Evolutionary conservation across 2,329 filamentous ascomycete species (phyloP).

Genomic region (Fusarium compactum): DNA sequence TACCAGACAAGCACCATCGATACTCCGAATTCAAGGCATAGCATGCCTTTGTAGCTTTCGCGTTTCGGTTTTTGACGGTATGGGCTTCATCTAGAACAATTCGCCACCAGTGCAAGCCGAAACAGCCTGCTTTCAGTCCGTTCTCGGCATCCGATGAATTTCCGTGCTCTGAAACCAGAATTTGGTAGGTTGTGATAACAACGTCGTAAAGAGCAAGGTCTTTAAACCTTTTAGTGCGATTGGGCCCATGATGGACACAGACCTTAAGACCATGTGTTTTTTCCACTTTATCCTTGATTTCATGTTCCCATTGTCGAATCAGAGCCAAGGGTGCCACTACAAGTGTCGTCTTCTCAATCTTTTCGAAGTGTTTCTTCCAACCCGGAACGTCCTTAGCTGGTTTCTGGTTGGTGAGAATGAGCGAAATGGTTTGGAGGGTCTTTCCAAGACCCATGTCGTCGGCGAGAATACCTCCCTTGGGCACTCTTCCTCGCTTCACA

Average conservation of each 20-base stretch:
- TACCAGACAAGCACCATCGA: conserved; percentile 95
- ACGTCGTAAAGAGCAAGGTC: conserved; percentile 90
- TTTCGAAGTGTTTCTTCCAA: conserved; percentile 76
- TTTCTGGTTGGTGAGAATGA: conserved; percentile 86
- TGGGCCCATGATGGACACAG: conserved; percentile 89
- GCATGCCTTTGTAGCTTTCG: conserved; percentile 93
- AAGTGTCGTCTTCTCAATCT: conserved; percentile 82
- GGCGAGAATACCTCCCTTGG: conserved; percentile 93
- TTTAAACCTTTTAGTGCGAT: conserved; percentile 80
- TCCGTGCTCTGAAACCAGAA: conserved; percentile 89
- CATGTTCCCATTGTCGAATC: conserved; percentile 96
- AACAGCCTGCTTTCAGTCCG: conserved; percentile 81
- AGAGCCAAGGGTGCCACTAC: conserved; percentile 93
- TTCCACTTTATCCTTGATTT: conserved; percentile 86
- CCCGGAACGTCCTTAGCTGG: conserved; percentile 67
- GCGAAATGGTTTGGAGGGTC: conserved; percentile 91
- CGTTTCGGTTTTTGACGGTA: conserved; percentile 97
- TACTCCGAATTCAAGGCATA: conserved; percentile 88
- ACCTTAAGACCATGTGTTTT: conserved; percentile 79
- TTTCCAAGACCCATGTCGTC: conserved; percentile 99
- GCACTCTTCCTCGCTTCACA: conserved; percentile 82
- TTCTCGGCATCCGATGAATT: conserved; percentile 71
- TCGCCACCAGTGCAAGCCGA: conserved; percentile 94
- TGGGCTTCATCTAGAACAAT: conserved; percentile 97
- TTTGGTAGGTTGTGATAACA: conserved; percentile 97